Evolutionary conservation across 129 eudicot genomes (phyloP), one percentile per base, ranked within the genome.

Genomic region (Artemisia tridentata): DNA sequence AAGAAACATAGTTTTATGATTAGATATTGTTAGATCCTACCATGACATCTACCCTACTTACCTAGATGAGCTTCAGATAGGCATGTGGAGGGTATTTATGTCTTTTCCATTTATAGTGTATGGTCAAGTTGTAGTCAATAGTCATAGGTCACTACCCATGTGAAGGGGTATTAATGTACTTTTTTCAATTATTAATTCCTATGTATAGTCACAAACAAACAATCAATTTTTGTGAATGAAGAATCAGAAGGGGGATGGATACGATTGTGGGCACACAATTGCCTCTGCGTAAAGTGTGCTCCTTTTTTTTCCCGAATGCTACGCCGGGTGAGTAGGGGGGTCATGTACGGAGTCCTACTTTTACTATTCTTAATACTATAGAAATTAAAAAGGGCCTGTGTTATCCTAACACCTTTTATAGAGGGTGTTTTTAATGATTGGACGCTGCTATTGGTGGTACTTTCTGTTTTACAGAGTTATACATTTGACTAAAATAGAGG

Each of bases 11-110:
- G 46, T 1, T 74, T 64, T 66, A 65, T 76, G 75, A 68, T 69
- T 61, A 76, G 75, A 76, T 77, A 60, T 76, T 68, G 79, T 43
- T 13, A 2, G 27, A 61, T 23, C 31, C 66, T 23, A 60, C 65
- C 3, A 11, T 18, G 25, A 60, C 27, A 34, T 25, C 27, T 48
- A 14, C 58, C 62, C 69, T 11, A 73, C 69, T 61, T 25, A 48
- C 18, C 38, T 16, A 62, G 20, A 38, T 47, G 64, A 29, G 68
- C 15, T 56, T 74, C 68, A 60, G 54, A 68, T 38, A 17, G 27
- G 53, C 74, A 68, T 58, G 80, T 61, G 75, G 76, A 76, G 80
- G 80, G 80, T 77, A 76, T 76, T 76, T 76, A 76, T 61, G 75
- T 76, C 75, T 38, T 69, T 76, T 61, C 63, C 38, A 10, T 59